Percentiles rank a stretch among this genome's conserved stretches.
Evolutionary conservation across 768 basidiomycete species (phyloP).

Genomic region (Pisolithus marmoratus): DNA sequence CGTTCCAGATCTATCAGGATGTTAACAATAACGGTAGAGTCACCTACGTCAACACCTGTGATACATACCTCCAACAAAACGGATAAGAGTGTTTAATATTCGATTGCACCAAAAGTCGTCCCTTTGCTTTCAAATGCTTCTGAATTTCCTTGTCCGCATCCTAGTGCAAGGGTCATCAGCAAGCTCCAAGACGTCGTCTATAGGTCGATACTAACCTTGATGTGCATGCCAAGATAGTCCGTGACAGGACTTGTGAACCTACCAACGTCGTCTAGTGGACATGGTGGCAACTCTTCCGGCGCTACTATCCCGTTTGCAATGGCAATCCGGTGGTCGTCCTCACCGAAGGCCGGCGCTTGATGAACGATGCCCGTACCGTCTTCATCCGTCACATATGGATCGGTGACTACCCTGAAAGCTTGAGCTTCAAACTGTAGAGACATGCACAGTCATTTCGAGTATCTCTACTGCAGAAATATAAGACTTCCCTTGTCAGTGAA

Average conservation of each 20-base stretch:
- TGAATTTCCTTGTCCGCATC: conserved; percentile 93
- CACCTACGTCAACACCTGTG: neutral
- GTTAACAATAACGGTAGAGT: neutral
- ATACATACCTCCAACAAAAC: conserved; percentile 86
- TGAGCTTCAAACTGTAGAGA: conserved; percentile 73
- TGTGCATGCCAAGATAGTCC: conserved; percentile 82
- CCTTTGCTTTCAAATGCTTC: conserved; percentile 81
- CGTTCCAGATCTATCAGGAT: conserved; percentile 68
- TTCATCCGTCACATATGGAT: conserved; percentile 88
- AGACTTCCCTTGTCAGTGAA: conserved; percentile 82
- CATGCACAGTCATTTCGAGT: neutral
- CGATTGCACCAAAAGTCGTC: conserved; percentile 81
- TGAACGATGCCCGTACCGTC: conserved; percentile 99
- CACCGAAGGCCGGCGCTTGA: conserved; percentile 97
- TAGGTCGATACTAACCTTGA: conserved; percentile 59
- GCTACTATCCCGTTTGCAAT: conserved; percentile 78
- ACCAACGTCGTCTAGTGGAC: conserved; percentile 89
- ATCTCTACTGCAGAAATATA: neutral
- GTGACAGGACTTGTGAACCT: conserved; percentile 84
- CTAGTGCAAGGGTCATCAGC: conserved; percentile 33
- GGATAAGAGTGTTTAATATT: conserved; percentile 90
- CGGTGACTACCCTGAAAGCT: conserved; percentile 84
- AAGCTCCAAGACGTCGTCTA: neutral
- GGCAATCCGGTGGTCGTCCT: conserved; percentile 95
- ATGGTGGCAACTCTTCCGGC: conserved; percentile 90